Percentiles rank a stretch among this genome's conserved stretches.
Evolutionary conservation across 768 basidiomycete species (phyloP).

Genomic region (Rhizopogon salebrosus): DNA sequence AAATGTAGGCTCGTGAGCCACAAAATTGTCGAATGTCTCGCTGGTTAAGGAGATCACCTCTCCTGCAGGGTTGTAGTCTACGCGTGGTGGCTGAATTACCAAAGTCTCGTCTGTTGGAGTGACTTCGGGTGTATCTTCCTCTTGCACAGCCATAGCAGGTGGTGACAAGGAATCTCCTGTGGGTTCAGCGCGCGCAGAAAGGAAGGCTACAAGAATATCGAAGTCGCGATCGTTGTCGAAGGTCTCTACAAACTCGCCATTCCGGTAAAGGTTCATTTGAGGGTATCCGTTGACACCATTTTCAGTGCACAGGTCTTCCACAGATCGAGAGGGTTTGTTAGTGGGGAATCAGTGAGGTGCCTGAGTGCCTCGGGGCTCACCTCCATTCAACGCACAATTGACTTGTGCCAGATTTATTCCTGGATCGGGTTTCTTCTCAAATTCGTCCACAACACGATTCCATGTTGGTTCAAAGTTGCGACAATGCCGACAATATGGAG

Average conservation of each 20-base stretch:
- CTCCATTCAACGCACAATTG: slow-evolving; percentile 73
- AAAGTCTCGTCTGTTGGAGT: slow-evolving; percentile 4
- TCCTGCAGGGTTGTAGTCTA: slow-evolving; percentile 19
- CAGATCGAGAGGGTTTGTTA: neutral
- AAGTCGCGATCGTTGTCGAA: slow-evolving; percentile 53
- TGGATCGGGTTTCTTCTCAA: slow-evolving; percentile 33
- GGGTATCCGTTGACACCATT: slow-evolving; percentile 73
- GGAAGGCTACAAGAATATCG: slow-evolving; percentile 50
- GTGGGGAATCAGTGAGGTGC: neutral
- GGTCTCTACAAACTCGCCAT: slow-evolving; percentile 55
- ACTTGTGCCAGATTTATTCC: slow-evolving; percentile 71
- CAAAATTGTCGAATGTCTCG: slow-evolving; percentile 33
- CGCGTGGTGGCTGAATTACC: slow-evolving; percentile 12
- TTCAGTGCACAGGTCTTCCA: slow-evolving; percentile 70
- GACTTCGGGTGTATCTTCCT: neutral
- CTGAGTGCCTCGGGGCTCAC: slow-evolving; percentile 34
- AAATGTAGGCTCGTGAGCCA: slow-evolving; percentile 47
- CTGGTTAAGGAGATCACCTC: slow-evolving; percentile 18
- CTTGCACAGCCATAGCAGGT: slow-evolving; percentile 4
- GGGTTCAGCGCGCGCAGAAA: slow-evolving; percentile 39
- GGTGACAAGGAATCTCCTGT: slow-evolving; percentile 8
- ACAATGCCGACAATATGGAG: slow-evolving; percentile 83
- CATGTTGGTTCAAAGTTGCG: slow-evolving; percentile 77
- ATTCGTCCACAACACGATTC: slow-evolving; percentile 57
- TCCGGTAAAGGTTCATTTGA: slow-evolving; percentile 63